A percentile compares a stretch with the other conserved stretches of the same genome.
phyloP scores from a whole-genome alignment of 495 filamentous ascomycete species.

The Aspergillus nidulans region DNA sequence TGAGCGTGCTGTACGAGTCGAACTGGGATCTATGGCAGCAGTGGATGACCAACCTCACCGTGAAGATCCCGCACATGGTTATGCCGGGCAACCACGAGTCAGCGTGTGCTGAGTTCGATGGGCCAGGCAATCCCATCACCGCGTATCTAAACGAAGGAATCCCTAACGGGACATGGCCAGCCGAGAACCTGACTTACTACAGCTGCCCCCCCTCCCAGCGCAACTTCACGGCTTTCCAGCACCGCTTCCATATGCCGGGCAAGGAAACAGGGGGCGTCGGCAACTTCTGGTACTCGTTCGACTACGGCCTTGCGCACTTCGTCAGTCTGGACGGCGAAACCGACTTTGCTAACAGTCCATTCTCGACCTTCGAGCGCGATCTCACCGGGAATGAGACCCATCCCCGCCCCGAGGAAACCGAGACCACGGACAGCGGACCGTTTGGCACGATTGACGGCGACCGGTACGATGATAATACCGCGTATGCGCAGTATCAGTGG shows the following conservation, averaged over 20 bases:
- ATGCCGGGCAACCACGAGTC: constrained; percentile 15
- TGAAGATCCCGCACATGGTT: constrained; percentile 23
- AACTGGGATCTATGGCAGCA: constrained; percentile 51
- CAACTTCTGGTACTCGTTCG: constrained; percentile 58
- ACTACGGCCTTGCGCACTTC: constrained; percentile 51
- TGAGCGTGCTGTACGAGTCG: constrained; percentile 45
- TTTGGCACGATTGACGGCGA: constrained; percentile 41
- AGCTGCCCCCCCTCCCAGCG: constrained; percentile 51
- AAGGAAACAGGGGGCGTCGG: constrained; percentile 42
- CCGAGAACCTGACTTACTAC: constrained; percentile 43
- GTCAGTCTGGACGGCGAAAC: constrained; percentile 48
- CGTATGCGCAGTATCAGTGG: constrained; percentile 48
- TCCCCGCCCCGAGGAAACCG: constrained; percentile 41
- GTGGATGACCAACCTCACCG: constrained; percentile 38
- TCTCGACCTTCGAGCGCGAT: constrained; percentile 39
- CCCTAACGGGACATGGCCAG: constrained; percentile 25
- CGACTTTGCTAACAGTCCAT: constrained; percentile 42
- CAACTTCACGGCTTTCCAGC: constrained; percentile 54
- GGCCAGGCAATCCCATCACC: constrained; percentile 40
- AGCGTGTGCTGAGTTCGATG: constrained; percentile 44
- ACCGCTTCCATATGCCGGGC: constrained; percentile 49
- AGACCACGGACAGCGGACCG: constrained; percentile 45
- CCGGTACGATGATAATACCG: constrained; percentile 34
- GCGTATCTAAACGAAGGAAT: constrained; percentile 41
- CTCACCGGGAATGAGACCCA: constrained; percentile 33